These are phyloP conservation scores for Lunasporangiospora selenospora DNA, from an alignment of 192 early-diverging fungal genomes.

Conservation along the genomic window DNA sequence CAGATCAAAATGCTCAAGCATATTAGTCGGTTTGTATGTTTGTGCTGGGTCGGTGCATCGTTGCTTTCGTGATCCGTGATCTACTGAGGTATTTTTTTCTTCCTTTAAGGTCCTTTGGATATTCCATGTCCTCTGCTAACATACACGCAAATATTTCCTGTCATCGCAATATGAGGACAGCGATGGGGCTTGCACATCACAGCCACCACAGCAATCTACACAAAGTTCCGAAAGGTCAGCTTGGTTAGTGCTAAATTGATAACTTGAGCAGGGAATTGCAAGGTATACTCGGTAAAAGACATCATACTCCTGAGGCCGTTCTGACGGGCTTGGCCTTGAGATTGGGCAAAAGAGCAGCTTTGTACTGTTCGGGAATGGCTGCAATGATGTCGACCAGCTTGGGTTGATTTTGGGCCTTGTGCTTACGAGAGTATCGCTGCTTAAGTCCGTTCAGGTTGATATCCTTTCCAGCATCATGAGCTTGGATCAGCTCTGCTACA, in stretches of 20 bases:
- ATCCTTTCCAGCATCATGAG: constrained; percentile 68
- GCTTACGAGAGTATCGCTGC: constrained; percentile 70
- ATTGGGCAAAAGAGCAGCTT: constrained; percentile 79
- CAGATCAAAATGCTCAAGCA: too few relatives aligned
- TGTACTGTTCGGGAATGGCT: constrained; percentile 95
- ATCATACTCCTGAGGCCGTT: constrained; percentile 87
- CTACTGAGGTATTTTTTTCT: too few relatives aligned
- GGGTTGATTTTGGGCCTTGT: constrained; percentile 87
- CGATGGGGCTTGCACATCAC: constrained; percentile 98
- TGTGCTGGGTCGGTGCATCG: too few relatives aligned
- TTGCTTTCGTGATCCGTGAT: too few relatives aligned
- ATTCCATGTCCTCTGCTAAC: too few relatives aligned
- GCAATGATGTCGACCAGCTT: constrained; percentile 98
- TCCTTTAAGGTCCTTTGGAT: too few relatives aligned
- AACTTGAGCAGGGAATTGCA: too few relatives aligned
- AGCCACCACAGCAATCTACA: constrained; percentile 90
- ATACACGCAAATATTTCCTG: constrained; percentile 98
- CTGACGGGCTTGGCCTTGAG: constrained; percentile 96
- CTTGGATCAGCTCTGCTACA: constrained; percentile 84
- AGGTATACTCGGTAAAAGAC: background rate
- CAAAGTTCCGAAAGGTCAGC: background rate
- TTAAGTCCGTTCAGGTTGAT: constrained; percentile 92
- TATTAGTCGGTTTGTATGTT: background rate
- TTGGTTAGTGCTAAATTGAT: background rate
- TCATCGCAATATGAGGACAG: constrained; percentile 99